A percentile compares a stretch with the other conserved stretches of the same genome.
phyloP scores from a whole-genome alignment of 2,329 filamentous ascomycete species.

The Rhynchosporium secalis region DNA sequence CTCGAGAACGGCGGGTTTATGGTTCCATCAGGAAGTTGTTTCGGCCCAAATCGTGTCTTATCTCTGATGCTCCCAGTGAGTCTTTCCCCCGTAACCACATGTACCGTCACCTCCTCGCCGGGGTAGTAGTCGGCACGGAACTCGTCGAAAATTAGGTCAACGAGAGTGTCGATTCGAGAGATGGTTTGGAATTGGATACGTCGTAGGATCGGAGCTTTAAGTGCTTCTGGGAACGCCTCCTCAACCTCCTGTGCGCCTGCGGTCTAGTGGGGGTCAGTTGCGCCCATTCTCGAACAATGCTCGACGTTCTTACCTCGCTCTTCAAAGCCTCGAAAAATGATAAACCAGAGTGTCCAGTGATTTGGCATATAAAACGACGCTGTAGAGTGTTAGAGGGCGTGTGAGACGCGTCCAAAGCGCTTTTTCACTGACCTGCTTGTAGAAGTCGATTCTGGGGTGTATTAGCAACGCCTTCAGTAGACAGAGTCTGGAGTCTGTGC shows the following conservation, averaged over 20 bases:
- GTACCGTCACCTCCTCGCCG: constrained; percentile 77
- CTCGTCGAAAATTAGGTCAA: constrained; percentile 68
- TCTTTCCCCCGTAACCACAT: constrained; percentile 67
- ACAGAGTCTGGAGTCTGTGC: constrained; percentile 15
- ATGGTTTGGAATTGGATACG: constrained; percentile 89
- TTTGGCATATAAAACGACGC: constrained; percentile 90
- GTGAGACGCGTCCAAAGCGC: constrained; percentile 5
- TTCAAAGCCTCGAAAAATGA: constrained; percentile 90
- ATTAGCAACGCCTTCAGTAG: constrained; percentile 36
- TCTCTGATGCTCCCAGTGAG: constrained; percentile 77
- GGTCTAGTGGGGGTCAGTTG: constrained; percentile 51
- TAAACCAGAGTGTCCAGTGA: constrained; percentile 87
- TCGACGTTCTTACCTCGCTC: constrained; percentile 69
- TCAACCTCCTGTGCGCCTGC: constrained; percentile 86
- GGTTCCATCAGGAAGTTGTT: constrained; percentile 65
- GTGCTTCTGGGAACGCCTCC: constrained; percentile 83
- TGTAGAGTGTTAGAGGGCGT: constrained; percentile 34
- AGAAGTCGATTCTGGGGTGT: constrained; percentile 77
- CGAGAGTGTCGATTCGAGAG: constrained; percentile 81
- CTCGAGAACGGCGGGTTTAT: constrained; percentile 70
- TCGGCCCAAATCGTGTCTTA: constrained; percentile 74
- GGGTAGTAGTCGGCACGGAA: constrained; percentile 92
- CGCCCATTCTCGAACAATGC: constrained; percentile 11
- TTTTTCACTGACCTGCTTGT: constrained; percentile 69
- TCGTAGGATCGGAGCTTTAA: constrained; percentile 87